Base-by-base conservation (phyloP, 2,329 filamentous ascomycete genomes). In the Microdochium nivale region DNA sequence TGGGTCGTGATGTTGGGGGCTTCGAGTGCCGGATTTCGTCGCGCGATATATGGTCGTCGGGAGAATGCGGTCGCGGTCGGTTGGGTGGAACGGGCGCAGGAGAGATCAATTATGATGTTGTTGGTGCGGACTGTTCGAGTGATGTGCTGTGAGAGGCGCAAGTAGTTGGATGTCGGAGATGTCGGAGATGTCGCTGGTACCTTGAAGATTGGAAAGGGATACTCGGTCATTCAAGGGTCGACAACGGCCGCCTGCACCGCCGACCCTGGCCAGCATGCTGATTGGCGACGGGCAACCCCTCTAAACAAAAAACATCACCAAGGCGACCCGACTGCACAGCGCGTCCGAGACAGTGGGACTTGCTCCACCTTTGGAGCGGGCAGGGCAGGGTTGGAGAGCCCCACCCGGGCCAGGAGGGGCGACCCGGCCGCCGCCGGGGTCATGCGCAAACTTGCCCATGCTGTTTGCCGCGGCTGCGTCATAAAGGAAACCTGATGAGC, bases 221-320 rank as follows among this genome's bases (percentile, higher is more conserved):
- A n/a, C n/a, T n/a, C n/a, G n/a, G n/a, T n/a, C n/a, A 30, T 5
- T 30, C 27, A 5, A 30, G 27, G 27, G 27, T 30, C 27, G 27
- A 30, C 11, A 11, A 30, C 11, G 27, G 27, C 5, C 11, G 27
- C 27, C 27, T 5, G 27, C 27, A 30, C 27, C 27, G 11, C 5
- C 27, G n/a, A 30, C 27, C 27, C 27, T 30, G 27, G 27, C 27
- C 27, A 5, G 27, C 27, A 30, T 30, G 27, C 27, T 44, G 40
- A 44, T 44, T 44, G 40, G 40, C 40, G 19, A 19, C 40, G 16
- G 16, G 13, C 16, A 11, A 44, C 40, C 40, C 40, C 40, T 44
- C 40, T 44, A 44, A 44, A 44, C 40, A 44, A 44, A 44, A 44
- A 24, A 44, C 21, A 44, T 44, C 40, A 44, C 40, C 40, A 44